A percentile compares a stretch with the other conserved stretches of the same genome.
Conservation (phyloP, 2,329 filamentous ascomycete genomes). For the Arthrobotrys megalospora region DNA sequence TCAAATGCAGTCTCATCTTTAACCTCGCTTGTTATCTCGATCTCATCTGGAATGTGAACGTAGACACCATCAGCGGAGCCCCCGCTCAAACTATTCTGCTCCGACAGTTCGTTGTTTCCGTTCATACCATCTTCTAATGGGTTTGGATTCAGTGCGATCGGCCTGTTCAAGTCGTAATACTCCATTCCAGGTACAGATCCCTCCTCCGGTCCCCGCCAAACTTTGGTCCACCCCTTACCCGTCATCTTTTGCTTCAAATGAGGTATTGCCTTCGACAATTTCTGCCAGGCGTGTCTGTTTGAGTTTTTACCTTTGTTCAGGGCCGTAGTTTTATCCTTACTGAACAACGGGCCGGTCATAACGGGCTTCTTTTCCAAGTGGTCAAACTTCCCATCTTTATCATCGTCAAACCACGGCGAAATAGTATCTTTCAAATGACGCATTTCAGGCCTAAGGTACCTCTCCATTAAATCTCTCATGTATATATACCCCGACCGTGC, state of each 20-base stretch:
- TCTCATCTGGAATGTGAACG: background rate
- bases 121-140: background rate
- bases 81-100: too few species aligned
- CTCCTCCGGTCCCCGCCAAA: background rate
- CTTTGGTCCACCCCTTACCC: constrained; percentile 2
- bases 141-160: background rate
- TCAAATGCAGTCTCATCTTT: background rate
- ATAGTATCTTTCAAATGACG: background rate
- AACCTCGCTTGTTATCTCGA: background rate
- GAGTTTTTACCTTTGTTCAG: background rate
- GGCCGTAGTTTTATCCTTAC: background rate
- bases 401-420: constrained; percentile 18
- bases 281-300: constrained; percentile 1
- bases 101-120: background rate
- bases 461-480: constrained; percentile 19
- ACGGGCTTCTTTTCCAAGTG: background rate
- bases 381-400: background rate
- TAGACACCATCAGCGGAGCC: background rate
- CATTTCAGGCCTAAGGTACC: constrained; percentile 4
- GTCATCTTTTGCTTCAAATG: background rate
- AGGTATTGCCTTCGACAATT: background rate
- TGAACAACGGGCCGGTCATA: background rate
- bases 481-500: constrained; percentile 16
- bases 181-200: constrained; percentile 2
- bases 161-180: constrained; percentile 10